Evolutionary conservation across 2,329 filamentous ascomycete species (phyloP).

Genomic region (Fusarium sp.): DNA sequence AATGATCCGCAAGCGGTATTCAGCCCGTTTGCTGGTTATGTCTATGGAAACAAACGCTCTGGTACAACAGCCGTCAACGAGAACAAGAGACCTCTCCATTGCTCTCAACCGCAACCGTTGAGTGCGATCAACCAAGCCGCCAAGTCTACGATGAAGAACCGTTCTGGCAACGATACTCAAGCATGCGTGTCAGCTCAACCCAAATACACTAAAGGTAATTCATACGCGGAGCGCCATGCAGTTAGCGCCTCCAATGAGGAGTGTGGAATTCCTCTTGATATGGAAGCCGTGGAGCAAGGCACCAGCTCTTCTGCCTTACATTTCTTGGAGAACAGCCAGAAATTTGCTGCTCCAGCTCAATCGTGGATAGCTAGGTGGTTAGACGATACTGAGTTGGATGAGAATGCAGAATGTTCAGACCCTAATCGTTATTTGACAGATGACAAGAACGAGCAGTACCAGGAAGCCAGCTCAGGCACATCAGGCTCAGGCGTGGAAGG

Average conservation of each 20-base stretch:
- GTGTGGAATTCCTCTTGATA: background rate
- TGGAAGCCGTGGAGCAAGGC: background rate
- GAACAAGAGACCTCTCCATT: background rate
- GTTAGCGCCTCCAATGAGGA: background rate
- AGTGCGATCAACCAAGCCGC: background rate
- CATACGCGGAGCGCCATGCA: background rate
- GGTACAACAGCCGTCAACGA: conserved; percentile 8
- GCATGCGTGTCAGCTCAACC: background rate
- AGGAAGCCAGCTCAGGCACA: background rate
- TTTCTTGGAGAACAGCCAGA: background rate
- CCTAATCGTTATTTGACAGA: background rate
- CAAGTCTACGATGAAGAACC: background rate
- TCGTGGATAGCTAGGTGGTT: conserved; percentile 22
- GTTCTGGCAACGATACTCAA: background rate
- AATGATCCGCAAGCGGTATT: conserved; percentile 15
- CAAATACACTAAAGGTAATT: background rate
- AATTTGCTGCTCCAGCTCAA: background rate
- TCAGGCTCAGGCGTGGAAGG: too few relatives aligned
- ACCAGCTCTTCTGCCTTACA: background rate
- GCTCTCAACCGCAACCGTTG: background rate
- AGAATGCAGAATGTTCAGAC: background rate
- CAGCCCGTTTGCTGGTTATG: conserved; percentile 31
- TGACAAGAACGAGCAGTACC: background rate
- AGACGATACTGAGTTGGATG: background rate
- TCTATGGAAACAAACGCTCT: conserved; percentile 35